Base-by-base conservation (phyloP, 352 stramenopile genomes). In the Phytopythium delawarense region DNA sequence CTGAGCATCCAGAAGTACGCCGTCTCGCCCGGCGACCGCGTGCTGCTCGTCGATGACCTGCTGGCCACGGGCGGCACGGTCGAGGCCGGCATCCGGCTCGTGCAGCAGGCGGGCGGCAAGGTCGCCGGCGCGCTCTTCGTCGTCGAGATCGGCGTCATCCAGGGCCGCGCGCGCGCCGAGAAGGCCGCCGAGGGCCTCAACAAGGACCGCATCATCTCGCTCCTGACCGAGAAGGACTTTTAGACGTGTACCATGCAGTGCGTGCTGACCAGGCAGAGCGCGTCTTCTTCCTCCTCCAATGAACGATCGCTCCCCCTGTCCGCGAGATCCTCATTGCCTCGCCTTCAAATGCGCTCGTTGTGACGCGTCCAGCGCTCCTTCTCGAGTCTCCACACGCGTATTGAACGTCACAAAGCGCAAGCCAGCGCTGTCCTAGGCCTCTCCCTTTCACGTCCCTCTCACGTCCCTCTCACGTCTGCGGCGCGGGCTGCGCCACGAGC, bases 41-140 rank as follows among this genome's bases (percentile, higher is more conserved):
- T 99, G 35, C 80, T 99, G 57, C 89, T 99, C 44, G 92, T 99
- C 65, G 97, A 99, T 72, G 97, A 99, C 72, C 78, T 99, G 60
- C 85, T 99, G 21, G 97, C 97, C 21, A 99, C 97, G 6, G 97
- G 97, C 57, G 97, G 96, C 64, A 99, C 96, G 1, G 85, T 98
- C 28, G 78, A 90, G 57, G 91, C 91, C n/a, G 89, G 82, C 20
- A 82, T 97, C 51, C 86, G 90, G 42, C 81, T 97, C 40, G 84
- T 97, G 59, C 88, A 96, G 68, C 79, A 89, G 62, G 79, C 82
- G 23, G 89, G 86, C 30, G 92, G 87, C 30, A 83, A 71, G 34
- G 89, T 98, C 28, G 86, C 92, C 3, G 92, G 97, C 67, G 97
- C 87, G 71, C 79, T 96, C 7, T 98, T 97, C 69, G 91, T 98